These are phyloP conservation scores for Comarum palustre DNA, from an alignment of 306 rosid species.

Conservation along the genomic window DNA sequence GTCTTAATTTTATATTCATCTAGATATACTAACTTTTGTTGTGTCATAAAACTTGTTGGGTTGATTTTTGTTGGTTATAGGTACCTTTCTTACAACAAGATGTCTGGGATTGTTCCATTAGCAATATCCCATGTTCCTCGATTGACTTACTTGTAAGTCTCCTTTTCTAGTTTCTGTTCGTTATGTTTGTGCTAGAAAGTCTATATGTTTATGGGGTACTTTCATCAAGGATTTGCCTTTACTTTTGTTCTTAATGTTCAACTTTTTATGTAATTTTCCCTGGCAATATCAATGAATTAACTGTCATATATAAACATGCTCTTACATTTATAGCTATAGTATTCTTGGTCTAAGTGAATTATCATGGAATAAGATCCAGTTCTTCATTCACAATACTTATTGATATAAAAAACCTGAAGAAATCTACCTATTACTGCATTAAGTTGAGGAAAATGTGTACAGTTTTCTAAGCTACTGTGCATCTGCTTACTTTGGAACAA, in stretches of 20 bases:
- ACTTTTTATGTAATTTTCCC: not conserved
- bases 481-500: too few species aligned
- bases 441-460: too few species aligned
- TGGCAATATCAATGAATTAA: not conserved
- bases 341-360: not conserved
- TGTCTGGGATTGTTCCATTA: conserved; percentile 87
- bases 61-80: conserved; percentile 42
- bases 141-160: conserved; percentile 87
- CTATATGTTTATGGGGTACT: conserved; percentile 1
- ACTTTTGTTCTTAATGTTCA: not conserved
- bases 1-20: not conserved
- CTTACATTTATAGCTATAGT: not conserved
- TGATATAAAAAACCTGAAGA: too few species aligned
- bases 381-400: not conserved
- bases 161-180: not conserved
- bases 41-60: not conserved
- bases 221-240: not conserved
- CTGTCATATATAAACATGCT: not conserved
- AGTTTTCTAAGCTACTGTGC: too few species aligned
- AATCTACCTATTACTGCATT: too few species aligned
- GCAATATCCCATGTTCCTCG: conserved; percentile 76
- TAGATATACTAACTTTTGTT: not conserved
- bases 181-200: conserved; percentile 14
- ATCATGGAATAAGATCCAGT: not conserved
- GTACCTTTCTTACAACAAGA: conserved; percentile 89